phyloP scores from a whole-genome alignment of 106 monocot genomes.

The Dioscorea zingiberensis region DNA sequence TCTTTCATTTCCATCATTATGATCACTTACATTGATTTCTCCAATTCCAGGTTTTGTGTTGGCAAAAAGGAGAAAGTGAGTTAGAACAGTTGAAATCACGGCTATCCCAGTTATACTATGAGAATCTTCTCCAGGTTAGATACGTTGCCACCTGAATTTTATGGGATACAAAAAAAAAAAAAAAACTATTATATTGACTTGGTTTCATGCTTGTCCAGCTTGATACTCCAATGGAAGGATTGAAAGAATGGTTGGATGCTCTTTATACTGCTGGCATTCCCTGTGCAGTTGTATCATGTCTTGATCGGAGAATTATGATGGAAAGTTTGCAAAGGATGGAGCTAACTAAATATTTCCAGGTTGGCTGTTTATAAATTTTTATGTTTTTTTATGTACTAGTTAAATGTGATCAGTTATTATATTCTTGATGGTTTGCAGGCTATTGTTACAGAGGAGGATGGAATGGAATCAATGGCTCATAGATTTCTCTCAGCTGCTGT shows the following conservation, averaged over 20 bases:
- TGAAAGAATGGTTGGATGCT: constrained; percentile 90
- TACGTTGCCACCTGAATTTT: not conserved
- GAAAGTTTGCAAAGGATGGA: constrained; percentile 69
- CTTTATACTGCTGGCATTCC: constrained; percentile 79
- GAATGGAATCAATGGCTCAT: constrained; percentile 99
- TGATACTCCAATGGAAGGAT: constrained; percentile 65
- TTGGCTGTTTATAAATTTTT: constrained; percentile 5
- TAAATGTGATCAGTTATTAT: not conserved
- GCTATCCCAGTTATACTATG: constrained; percentile 67
- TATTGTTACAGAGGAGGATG: constrained; percentile 88
- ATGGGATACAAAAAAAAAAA: too few relatives aligned
- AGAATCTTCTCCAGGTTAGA: constrained; percentile 72
- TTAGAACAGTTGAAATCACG: constrained; percentile 83
- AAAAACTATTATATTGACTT: too few relatives aligned
- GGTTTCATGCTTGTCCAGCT: constrained; percentile 36
- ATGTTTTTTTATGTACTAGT: not conserved
- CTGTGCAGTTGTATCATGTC: constrained; percentile 87
- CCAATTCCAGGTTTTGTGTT: constrained; percentile 60
- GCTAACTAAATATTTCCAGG: constrained; percentile 82
- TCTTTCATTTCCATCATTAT: too few relatives aligned
- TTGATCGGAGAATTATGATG: constrained; percentile 75
- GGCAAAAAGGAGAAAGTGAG: constrained; percentile 50
- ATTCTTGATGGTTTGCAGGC: constrained; percentile 39
- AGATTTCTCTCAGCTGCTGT: constrained; percentile 92
- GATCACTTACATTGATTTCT: too few relatives aligned